Percentiles rank a stretch among this genome's conserved stretches.
Evolutionary conservation across 2,329 filamentous ascomycete species (phyloP).

Genomic region (Aspergillus ustus): DNA sequence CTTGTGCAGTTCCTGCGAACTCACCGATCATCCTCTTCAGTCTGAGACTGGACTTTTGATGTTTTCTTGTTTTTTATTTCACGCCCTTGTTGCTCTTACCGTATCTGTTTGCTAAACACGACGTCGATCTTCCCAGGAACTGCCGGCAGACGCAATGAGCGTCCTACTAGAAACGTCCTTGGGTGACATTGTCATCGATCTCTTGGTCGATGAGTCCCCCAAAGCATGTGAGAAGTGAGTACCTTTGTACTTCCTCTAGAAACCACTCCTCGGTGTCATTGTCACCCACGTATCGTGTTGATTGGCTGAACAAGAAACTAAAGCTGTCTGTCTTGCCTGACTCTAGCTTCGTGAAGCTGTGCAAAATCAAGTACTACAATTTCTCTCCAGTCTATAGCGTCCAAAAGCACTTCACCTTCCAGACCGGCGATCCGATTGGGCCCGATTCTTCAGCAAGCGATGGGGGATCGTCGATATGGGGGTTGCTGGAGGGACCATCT

Average conservation of each 20-base stretch:
- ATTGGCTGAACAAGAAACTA: constrained; percentile 62
- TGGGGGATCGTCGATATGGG: constrained; percentile 94
- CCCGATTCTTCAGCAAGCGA: constrained; percentile 83
- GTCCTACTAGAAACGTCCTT: constrained; percentile 90
- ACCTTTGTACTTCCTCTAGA: constrained; percentile 13
- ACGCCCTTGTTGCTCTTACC: constrained; percentile 8
- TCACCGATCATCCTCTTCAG: background rate
- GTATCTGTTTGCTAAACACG: constrained; percentile 16
- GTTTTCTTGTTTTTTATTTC: background rate
- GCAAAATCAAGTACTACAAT: constrained; percentile 99
- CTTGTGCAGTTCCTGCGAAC: constrained; percentile 10
- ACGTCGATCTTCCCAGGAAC: constrained; percentile 22
- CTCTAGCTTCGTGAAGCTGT: constrained; percentile 91
- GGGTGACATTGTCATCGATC: constrained; percentile 93
- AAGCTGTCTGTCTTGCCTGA: constrained; percentile 48
- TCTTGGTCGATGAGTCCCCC: constrained; percentile 85
- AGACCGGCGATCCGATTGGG: constrained; percentile 92
- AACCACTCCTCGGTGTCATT: background rate
- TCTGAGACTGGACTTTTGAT: constrained; percentile 4
- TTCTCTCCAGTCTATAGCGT: constrained; percentile 90
- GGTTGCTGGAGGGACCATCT: constrained; percentile 70
- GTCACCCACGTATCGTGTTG: constrained; percentile 33
- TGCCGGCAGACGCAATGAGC: constrained; percentile 66
- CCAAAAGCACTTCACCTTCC: constrained; percentile 94
- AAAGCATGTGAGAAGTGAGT: constrained; percentile 94